Percentiles rank a stretch among this genome's conserved stretches.
phyloP scores from a whole-genome alignment of 1,284 basidiomycete genomes.

The Fomes fomentarius region DNA sequence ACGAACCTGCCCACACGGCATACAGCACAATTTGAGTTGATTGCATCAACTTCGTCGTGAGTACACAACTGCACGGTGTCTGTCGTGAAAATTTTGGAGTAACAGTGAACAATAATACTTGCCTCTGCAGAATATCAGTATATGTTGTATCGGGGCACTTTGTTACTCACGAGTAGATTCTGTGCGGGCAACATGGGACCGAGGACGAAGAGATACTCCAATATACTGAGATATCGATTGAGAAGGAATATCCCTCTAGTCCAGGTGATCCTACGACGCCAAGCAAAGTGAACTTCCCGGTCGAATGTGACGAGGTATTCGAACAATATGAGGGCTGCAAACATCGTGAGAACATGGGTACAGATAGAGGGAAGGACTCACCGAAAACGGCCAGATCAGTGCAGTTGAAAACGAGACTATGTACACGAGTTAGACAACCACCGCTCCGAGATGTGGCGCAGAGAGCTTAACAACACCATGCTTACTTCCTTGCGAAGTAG shows the following conservation, averaged over 20 bases:
- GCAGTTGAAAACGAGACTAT: constrained; percentile 16
- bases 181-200: constrained; percentile 13
- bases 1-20: constrained; percentile 20
- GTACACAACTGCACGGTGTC: background rate
- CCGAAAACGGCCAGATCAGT: constrained; percentile 19
- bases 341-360: background rate
- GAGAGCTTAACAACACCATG: too few relatives aligned
- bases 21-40: constrained; percentile 9
- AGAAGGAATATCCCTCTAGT: constrained; percentile 15
- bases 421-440: too few relatives aligned
- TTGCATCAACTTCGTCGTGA: constrained; percentile 5
- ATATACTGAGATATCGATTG: constrained; percentile 17
- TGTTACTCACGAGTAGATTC: constrained; percentile 6
- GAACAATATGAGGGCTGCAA: constrained; percentile 15
- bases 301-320: constrained; percentile 18
- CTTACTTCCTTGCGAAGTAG: constrained; percentile 4
- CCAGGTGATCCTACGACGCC: constrained; percentile 16
- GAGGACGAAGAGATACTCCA: constrained; percentile 13
- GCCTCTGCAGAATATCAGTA: constrained; percentile 8
- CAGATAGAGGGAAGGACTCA: background rate
- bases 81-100: background rate
- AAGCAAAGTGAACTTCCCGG: constrained; percentile 21
- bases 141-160: background rate
- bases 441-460: background rate
- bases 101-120: too few relatives aligned